phyloP scores from a whole-genome alignment of 129 eudicot genomes.

The Chrysanthemum seticuspe region DNA sequence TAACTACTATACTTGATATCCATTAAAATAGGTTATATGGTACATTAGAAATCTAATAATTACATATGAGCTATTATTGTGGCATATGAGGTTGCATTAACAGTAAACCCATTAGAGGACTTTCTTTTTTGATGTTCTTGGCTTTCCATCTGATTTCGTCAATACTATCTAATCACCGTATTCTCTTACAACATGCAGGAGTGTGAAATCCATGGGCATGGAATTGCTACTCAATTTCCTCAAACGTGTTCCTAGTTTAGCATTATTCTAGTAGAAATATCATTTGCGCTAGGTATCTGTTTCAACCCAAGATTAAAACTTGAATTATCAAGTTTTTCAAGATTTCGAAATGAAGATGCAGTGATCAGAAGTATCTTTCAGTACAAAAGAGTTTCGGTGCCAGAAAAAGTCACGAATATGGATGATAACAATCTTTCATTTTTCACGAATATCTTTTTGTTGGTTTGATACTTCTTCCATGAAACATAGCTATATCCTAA shows the following conservation, averaged over 20 bases:
- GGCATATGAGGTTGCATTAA: too few species aligned
- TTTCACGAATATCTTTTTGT: neutral
- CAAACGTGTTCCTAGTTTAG: slow-evolving; percentile 25
- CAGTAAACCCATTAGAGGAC: too few species aligned
- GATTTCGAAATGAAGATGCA: slow-evolving; percentile 38
- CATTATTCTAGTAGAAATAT: slow-evolving; percentile 33
- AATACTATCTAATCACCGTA: slow-evolving; percentile 68
- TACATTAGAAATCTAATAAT: too few species aligned
- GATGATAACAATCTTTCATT: neutral
- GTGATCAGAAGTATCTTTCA: slow-evolving; percentile 7
- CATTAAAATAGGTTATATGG: too few species aligned
- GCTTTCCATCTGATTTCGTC: slow-evolving; percentile 69
- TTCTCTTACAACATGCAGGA: slow-evolving; percentile 56
- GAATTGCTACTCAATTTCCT: slow-evolving; percentile 23
- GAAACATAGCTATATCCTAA: neutral
- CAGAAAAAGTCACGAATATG: neutral
- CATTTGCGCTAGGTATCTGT: slow-evolving; percentile 53
- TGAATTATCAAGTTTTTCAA: slow-evolving; percentile 28
- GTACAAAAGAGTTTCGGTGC: neutral
- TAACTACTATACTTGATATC: too few species aligned
- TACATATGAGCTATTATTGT: too few species aligned
- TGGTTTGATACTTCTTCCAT: neutral
- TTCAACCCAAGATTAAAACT: slow-evolving; percentile 54
- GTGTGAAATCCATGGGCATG: slow-evolving; percentile 40
- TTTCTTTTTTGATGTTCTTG: too few species aligned